These are phyloP conservation scores for Pseudogymnoascus pannorum DNA, from an alignment of 2,329 filamentous ascomycete species.

Conservation along the genomic window DNA sequence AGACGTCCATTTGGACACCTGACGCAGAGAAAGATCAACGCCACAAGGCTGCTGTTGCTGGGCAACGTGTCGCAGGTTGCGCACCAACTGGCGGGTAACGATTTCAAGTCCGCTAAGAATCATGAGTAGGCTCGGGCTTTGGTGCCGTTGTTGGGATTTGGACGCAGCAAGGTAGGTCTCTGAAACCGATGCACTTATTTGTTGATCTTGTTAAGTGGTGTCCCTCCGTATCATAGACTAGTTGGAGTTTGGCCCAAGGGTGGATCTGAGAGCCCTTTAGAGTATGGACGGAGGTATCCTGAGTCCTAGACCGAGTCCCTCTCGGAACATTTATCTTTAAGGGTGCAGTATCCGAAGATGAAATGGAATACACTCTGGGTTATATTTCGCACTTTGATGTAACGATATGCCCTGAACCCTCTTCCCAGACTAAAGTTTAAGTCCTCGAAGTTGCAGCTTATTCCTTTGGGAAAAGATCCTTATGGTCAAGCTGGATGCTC, in stretches of 20 bases:
- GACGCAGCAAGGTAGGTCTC: neutral
- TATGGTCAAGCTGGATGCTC: neutral
- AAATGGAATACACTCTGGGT: neutral
- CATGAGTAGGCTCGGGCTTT: neutral
- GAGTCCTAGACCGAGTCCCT: neutral
- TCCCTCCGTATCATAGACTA: neutral
- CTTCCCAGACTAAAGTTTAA: neutral
- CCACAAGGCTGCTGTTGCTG: conserved; percentile 29
- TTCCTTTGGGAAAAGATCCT: neutral
- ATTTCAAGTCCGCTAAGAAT: conserved; percentile 16
- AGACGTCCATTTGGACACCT: conserved; percentile 26
- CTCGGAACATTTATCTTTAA: neutral
- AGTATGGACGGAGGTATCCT: no score
- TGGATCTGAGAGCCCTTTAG: no score
- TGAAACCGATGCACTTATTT: neutral
- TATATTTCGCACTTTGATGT: neutral
- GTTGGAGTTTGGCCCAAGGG: no score
- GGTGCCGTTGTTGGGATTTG: neutral
- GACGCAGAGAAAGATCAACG: conserved; percentile 26
- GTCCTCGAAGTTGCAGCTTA: neutral
- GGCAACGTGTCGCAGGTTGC: conserved; percentile 15
- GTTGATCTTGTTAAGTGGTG: neutral
- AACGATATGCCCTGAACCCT: neutral
- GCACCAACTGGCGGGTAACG: conserved; percentile 19
- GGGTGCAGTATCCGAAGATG: neutral